Evolutionary conservation across 1,284 basidiomycete genomes (phyloP), one percentile per base, ranked within the genome.

Genomic region (Rhodotorula sp.): DNA sequence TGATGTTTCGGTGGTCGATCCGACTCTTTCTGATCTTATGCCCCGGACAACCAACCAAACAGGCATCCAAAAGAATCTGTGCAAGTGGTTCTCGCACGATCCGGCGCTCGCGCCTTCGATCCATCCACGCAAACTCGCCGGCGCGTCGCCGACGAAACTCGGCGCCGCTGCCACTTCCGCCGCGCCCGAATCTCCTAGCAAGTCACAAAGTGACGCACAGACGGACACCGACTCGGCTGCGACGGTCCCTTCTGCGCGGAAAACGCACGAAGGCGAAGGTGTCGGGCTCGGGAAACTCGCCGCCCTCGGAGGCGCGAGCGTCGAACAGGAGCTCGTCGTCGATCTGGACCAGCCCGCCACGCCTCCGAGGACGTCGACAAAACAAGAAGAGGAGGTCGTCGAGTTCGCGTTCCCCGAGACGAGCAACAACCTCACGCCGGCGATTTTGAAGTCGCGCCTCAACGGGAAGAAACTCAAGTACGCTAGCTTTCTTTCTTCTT

Each of bases 391-490:
- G 39, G 78, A 80, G n/a, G 49, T n/a, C 1, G 68, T 29, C 12
- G 65, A 74, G 82, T 75, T 71, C 79, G n/a, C 78, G 81, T 23
- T 79, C 80, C 34, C 84, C 87, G 6, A 82, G 92, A 58, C 88
- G 88, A 2, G 84, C 39, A 74, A 85, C 29, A 89, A 88, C 0
- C 80, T 93, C 46, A 87, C 86, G 21, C 82, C 89, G 6, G 83
- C 85, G 5, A 80, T 85, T 14, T 83, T 94, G 61, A 89, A 88
- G 79, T 84, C 84, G 65, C 84, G 92, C 31, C 79, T 93, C 69
- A 84, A 85, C 26, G 89, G 90, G 46, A 93, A 93, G 84, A 92
- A 92, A 82, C 84, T 89, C 76, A 93, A 92, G 90, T 91, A 80
- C 79, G 86, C 79, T 54, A 5, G 34, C 57, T 49, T 69, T 52